Conservation (phyloP, 1,139 yeast genomes). For the Hanseniaspora gamundiae region DNA sequence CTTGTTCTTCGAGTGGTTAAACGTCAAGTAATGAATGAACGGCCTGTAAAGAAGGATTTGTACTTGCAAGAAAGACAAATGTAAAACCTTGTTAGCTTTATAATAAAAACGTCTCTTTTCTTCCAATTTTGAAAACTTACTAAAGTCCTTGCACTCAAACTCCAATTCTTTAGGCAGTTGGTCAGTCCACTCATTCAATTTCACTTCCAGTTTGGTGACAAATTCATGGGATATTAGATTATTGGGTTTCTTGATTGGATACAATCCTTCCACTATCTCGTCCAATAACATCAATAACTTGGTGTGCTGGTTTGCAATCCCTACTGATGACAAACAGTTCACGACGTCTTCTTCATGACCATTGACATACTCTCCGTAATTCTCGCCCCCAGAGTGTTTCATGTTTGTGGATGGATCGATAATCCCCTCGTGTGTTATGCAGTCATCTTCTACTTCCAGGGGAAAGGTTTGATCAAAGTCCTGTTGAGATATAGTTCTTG, state of each 20-base stretch:
- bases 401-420: not conserved
- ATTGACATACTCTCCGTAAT: slow-evolving; percentile 2
- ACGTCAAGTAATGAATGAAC: slow-evolving; percentile 68
- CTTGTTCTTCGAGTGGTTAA: slow-evolving; percentile 24
- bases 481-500: slow-evolving; percentile 56
- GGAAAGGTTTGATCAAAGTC: slow-evolving; percentile 89
- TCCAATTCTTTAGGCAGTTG: slow-evolving; percentile 52
- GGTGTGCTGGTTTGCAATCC: slow-evolving; percentile 81
- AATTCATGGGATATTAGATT: slow-evolving; percentile 33
- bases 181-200: slow-evolving; percentile 65
- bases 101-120: slow-evolving; percentile 21
- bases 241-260: slow-evolving; percentile 37
- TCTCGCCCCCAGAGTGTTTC: not conserved
- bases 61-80: slow-evolving; percentile 70
- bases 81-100: slow-evolving; percentile 66
- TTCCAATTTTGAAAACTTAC: not conserved
- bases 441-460: slow-evolving; percentile 75
- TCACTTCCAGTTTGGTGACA: slow-evolving; percentile 62
- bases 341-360: slow-evolving; percentile 21
- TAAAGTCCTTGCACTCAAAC: slow-evolving; percentile 37
- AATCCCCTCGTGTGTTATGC: slow-evolving; percentile 49
- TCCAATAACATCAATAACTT: slow-evolving; percentile 50
- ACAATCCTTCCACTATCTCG: slow-evolving; percentile 41
- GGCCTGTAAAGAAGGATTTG: slow-evolving; percentile 83
- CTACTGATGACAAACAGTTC: slow-evolving; percentile 50